Base-by-base conservation (phyloP, 2,329 filamentous ascomycete species). In the Hypoxylon sp. region DNA sequence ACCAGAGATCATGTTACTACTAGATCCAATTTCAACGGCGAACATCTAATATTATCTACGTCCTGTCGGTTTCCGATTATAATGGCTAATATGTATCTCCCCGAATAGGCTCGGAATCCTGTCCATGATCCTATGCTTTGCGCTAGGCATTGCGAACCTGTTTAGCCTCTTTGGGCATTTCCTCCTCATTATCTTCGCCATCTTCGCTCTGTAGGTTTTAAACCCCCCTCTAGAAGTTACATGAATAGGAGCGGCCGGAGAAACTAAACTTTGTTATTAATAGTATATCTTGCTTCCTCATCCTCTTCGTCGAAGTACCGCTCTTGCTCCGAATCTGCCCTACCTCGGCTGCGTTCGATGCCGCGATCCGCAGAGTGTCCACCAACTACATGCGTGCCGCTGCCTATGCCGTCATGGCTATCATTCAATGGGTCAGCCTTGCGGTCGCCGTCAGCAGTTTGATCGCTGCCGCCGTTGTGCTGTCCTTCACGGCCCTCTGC, bases 251-350 rank as follows among this genome's bases (percentile, higher is more conserved):
- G 31, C 5, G 35, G 26, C 9, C 6, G 3, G 26, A 22, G 29
- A 70, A 47, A 14, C 63, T 71, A 52, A 68, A 10, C 22, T 9
- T 14, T 24, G 33, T 9, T 22, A 37, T 22, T n/a, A 13, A 57
- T 73, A 95, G 93, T 48, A 84, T 87, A 67, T 94, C 87, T 54
- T 87, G 90, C 13, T 89, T 94, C 75, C 76, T 94, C 74, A 91
- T 96, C 77, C 84, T 96, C 78, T 96, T 96, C 82, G 87, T 95
- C 78, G 93, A 99, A 81, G 91, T 99, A 17, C 96, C 96, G 29
- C 91, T 98, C 66, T 92, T 99, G 64, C 91, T 99, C 69, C 93
- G 96, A 82, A 98, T 99, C 84, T 99, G 96, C 85, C 96, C 96
- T 65, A 99, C 96, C 5, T 98, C 95, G 13, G 82, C 91, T 71